A percentile compares a stretch with the other conserved stretches of the same genome.
Conservation (phyloP, 1,139 yeast species). For the Pichia sp. region DNA sequence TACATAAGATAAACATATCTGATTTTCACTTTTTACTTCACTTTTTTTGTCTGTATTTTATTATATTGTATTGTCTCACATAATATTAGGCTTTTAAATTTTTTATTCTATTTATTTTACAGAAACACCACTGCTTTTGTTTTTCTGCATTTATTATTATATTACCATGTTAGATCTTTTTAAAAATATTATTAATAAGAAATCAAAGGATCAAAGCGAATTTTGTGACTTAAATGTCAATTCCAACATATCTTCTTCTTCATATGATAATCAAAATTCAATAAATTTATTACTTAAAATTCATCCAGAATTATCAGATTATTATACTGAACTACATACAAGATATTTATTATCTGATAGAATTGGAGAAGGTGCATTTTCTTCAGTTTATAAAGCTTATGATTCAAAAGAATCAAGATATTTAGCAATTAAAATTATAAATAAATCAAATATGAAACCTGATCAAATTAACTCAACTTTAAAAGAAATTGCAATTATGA, state of each 20-base stretch:
- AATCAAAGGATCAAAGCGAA: constrained; percentile 10
- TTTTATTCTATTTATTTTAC: too few species aligned
- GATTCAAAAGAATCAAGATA: constrained; percentile 33
- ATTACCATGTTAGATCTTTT: constrained; percentile 24
- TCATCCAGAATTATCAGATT: constrained; percentile 18
- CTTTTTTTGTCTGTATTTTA: too few species aligned
- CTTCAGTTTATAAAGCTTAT: constrained; percentile 47
- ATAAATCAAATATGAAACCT: constrained; percentile 50
- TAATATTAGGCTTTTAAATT: too few species aligned
- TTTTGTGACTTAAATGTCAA: too few species aligned
- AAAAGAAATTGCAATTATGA: constrained; percentile 55
- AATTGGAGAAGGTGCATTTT: constrained; percentile 57
- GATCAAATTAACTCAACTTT: constrained; percentile 49
- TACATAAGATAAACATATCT: too few species aligned
- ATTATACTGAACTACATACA: constrained; percentile 25
- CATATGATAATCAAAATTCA: neutral
- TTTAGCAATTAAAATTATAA: constrained; percentile 49
- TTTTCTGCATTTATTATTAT: neutral
- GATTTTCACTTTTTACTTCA: too few species aligned
- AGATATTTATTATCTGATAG: constrained; percentile 37
- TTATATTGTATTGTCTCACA: too few species aligned
- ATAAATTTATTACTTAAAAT: constrained; percentile 7
- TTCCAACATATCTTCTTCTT: neutral
- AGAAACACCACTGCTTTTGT: too few species aligned
- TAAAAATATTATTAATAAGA: constrained; percentile 23